Percentiles rank a stretch among this genome's conserved stretches.
Conservation (phyloP, 2,329 filamentous ascomycete species). For the Podosphaera leucotricha region DNA sequence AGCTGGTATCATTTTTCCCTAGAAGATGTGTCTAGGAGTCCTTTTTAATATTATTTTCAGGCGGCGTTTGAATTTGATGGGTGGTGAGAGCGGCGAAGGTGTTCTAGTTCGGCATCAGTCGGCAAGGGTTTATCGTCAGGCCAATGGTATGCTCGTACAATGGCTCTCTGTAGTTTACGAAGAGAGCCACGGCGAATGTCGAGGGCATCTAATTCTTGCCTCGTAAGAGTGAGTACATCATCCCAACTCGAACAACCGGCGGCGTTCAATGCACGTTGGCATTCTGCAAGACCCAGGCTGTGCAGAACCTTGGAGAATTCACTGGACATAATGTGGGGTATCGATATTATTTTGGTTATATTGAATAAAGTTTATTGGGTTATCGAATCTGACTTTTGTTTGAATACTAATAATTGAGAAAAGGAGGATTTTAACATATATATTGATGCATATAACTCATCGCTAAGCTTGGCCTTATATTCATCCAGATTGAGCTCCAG, state of each 20-base stretch:
- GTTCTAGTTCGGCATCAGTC: background rate
- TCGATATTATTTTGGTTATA: constrained; percentile 11
- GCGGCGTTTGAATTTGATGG: no score
- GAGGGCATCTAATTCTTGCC: background rate
- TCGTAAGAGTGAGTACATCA: background rate
- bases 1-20: no score
- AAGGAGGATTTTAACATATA: no score
- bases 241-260: background rate
- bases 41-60: no score
- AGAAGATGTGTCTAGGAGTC: no score
- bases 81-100: background rate
- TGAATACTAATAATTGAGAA: no score
- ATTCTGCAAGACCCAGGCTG: background rate
- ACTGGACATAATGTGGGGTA: background rate
- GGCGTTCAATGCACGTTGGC: background rate
- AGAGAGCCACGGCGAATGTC: background rate
- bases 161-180: background rate
- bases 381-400: no score
- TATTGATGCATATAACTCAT: no score
- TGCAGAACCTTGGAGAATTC: background rate
- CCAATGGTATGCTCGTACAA: background rate
- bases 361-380: no score
- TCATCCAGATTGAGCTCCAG: no score
- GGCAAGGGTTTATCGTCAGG: background rate
- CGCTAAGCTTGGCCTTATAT: no score